Conservation (phyloP, 129 eudicot genomes). For the Flaveria linearis region DNA sequence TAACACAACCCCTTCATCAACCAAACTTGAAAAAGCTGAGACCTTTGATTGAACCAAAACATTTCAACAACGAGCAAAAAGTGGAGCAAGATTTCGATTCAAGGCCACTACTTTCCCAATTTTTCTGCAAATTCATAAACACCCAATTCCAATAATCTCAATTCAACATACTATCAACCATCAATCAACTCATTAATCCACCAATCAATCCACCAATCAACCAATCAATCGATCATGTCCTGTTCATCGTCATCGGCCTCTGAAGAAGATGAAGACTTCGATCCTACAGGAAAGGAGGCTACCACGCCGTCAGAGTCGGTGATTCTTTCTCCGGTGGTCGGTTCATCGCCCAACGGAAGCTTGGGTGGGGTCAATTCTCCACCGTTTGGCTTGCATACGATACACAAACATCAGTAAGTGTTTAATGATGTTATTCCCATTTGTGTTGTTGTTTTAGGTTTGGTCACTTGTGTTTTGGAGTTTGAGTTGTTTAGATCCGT, state of each 20-base stretch:
- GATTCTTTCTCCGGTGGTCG: slow-evolving; percentile 85
- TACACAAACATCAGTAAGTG: slow-evolving; percentile 65
- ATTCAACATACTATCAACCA: not conserved
- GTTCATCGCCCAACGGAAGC: slow-evolving; percentile 86
- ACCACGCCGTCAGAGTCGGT: slow-evolving; percentile 89
- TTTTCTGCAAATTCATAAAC: slow-evolving; percentile 23
- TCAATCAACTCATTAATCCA: slow-evolving; percentile 2
- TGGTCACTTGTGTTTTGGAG: slow-evolving; percentile 11
- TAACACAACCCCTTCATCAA: slow-evolving; percentile 32
- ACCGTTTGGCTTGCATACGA: slow-evolving; percentile 99
- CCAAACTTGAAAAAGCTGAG: slow-evolving; percentile 38
- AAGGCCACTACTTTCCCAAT: slow-evolving; percentile 50
- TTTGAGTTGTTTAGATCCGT: slow-evolving; percentile 35
- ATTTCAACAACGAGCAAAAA: slow-evolving; percentile 45
- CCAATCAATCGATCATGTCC: slow-evolving; percentile 44
- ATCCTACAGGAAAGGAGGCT: slow-evolving; percentile 92
- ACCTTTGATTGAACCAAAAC: slow-evolving; percentile 23
- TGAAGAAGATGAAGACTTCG: slow-evolving; percentile 90
- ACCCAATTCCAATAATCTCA: not conserved
- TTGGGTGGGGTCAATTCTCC: slow-evolving; percentile 99
- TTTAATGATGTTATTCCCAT: not conserved
- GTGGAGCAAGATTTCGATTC: slow-evolving; percentile 63
- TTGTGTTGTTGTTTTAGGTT: not conserved
- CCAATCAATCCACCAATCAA: slow-evolving; percentile 5
- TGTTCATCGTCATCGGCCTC: slow-evolving; percentile 88